These are phyloP conservation scores for Peronospora tabacina DNA, from an alignment of 352 stramenopile genomes.

Conservation along the genomic window DNA sequence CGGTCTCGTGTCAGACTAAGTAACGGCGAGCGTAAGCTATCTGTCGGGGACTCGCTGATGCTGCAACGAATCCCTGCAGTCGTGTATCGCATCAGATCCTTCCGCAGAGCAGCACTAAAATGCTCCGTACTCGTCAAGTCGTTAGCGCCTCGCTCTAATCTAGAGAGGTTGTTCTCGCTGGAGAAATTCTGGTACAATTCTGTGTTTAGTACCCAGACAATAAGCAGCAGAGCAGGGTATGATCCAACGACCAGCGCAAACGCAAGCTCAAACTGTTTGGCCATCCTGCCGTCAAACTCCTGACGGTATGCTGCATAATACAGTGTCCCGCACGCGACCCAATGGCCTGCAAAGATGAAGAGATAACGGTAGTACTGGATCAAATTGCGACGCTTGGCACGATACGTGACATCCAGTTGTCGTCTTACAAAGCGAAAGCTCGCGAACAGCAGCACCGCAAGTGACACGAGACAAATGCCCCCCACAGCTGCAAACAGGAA, in stretches of 20 bases:
- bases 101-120: conserved; percentile 67
- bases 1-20: conserved; percentile 31
- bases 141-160: conserved; percentile 37
- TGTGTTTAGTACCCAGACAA: conserved; percentile 80
- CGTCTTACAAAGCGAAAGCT: conserved; percentile 81
- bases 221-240: conserved; percentile 61
- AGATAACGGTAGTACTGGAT: conserved; percentile 85
- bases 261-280: conserved; percentile 48
- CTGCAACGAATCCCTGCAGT: conserved; percentile 77
- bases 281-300: conserved; percentile 49
- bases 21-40: conserved; percentile 40
- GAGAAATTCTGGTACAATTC: conserved; percentile 75
- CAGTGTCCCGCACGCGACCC: conserved; percentile 50
- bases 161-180: conserved; percentile 59
- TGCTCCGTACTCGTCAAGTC: conserved; percentile 52
- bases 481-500: conserved; percentile 52
- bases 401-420: conserved; percentile 79
- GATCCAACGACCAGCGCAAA: conserved; percentile 62
- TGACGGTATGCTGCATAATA: conserved; percentile 74
- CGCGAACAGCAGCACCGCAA: conserved; percentile 69
- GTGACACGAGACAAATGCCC: conserved; percentile 46
- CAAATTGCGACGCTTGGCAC: conserved; percentile 69
- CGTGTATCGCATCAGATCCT: conserved; percentile 83
- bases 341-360: conserved; percentile 66
- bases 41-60: conserved; percentile 46